A percentile compares a stretch with the other conserved stretches of the same genome.
phyloP scores from a whole-genome alignment of 805 yeast species.

The Saccharomycopsis sp. region DNA sequence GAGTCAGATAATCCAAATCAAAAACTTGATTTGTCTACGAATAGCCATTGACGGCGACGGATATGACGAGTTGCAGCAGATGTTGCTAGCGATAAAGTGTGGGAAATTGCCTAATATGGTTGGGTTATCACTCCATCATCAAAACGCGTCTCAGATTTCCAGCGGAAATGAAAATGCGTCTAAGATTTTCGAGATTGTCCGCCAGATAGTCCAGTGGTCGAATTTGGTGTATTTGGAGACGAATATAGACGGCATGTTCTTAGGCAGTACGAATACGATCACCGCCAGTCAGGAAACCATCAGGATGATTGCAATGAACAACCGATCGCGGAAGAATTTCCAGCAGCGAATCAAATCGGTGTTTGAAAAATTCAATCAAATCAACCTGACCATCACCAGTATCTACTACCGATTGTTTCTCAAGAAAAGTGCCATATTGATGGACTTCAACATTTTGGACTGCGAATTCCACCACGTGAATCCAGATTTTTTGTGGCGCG shows the following conservation, averaged over 20 bases:
- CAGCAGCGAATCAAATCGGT: background rate
- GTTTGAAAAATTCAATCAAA: background rate
- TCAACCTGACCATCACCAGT: background rate
- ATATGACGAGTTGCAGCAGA: background rate
- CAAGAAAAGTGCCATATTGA: background rate
- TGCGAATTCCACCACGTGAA: background rate
- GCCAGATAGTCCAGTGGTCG: background rate
- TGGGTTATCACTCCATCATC: background rate
- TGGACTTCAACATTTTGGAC: background rate
- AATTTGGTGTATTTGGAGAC: constrained; percentile 4
- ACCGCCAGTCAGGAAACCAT: background rate
- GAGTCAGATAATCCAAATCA: background rate
- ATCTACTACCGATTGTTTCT: background rate
- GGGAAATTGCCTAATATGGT: constrained; percentile 3
- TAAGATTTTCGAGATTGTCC: background rate
- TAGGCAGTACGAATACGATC: no score
- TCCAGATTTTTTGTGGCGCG: background rate
- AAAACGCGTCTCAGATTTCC: background rate
- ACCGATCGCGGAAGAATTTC: background rate
- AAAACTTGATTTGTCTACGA: constrained; percentile 1
- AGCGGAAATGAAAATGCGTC: background rate
- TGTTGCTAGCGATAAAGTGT: background rate
- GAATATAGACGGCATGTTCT: no score
- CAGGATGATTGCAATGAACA: background rate
- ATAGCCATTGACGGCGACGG: background rate